A percentile compares a stretch with the other conserved stretches of the same genome.
Evolutionary conservation across 176 grass and related monocot species (phyloP).

Genomic region (Microstegium vimineum): DNA sequence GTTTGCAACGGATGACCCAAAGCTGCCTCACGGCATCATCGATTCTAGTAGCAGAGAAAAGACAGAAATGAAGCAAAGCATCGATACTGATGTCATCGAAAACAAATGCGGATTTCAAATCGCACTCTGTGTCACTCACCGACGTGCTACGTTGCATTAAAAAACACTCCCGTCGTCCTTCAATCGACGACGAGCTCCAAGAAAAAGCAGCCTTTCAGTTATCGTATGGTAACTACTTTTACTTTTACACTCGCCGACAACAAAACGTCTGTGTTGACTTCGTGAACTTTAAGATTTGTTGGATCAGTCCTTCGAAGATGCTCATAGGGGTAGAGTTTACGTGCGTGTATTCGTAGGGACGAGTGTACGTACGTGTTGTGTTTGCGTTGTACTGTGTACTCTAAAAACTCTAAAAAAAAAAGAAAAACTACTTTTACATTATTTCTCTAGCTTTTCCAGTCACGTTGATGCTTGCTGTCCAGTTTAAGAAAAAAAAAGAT

Average conservation of each 20-base stretch:
- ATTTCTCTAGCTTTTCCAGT: not conserved
- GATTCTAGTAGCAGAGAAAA: not conserved
- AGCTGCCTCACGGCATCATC: not conserved
- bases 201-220: slow-evolving; percentile 1
- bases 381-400: too few relatives aligned
- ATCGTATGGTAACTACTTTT: not conserved
- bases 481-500: too few relatives aligned
- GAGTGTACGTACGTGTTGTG: too few relatives aligned
- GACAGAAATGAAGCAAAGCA: not conserved
- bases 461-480: slow-evolving; percentile 14
- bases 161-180: not conserved
- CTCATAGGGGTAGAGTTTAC: too few relatives aligned
- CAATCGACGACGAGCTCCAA: not conserved
- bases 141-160: not conserved
- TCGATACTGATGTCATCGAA: not conserved
- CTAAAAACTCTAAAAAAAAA: too few relatives aligned
- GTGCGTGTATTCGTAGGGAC: too few relatives aligned
- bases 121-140: not conserved
- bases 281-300: too few relatives aligned
- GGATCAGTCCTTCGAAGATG: too few relatives aligned
- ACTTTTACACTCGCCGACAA: too few relatives aligned
- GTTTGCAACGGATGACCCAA: not conserved
- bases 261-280: too few relatives aligned
- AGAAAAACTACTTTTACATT: too few relatives aligned
- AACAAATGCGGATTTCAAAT: not conserved